phyloP scores from a whole-genome alignment of 768 basidiomycete genomes.

The Amylocystis lapponica region DNA sequence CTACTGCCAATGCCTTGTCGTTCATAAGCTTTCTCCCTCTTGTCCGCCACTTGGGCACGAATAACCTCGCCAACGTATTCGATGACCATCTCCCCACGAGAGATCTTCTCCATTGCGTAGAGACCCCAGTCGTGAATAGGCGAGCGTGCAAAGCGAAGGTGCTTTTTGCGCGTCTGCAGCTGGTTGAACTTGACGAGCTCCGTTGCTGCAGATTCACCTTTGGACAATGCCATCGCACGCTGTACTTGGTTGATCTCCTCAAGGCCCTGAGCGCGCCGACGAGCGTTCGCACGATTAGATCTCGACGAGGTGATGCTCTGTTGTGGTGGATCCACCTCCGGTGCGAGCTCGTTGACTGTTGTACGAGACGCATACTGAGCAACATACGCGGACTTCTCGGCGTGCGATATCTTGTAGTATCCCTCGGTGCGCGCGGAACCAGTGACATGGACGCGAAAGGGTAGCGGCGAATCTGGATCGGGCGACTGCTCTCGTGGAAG shows the following conservation, averaged over 20 bases:
- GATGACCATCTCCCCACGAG: conserved; percentile 96
- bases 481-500: conserved; percentile 14
- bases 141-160: conserved; percentile 88
- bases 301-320: conserved; percentile 69
- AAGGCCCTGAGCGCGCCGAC: conserved; percentile 85
- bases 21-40: conserved; percentile 95
- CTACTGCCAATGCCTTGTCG: conserved; percentile 96
- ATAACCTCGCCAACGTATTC: conserved; percentile 99
- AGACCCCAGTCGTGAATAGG: conserved; percentile 99
- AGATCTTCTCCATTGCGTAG: conserved; percentile 96
- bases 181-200: conserved; percentile 98
- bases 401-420: conserved; percentile 90
- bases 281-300: conserved; percentile 88
- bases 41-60: conserved; percentile 91
- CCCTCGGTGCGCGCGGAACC: conserved; percentile 93
- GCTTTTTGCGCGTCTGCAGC: conserved; percentile 96
- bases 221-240: conserved; percentile 67
- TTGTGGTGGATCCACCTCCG: conserved; percentile 40
- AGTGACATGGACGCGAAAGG: conserved; percentile 72
- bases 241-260: conserved; percentile 95
- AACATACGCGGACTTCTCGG: conserved; percentile 88
- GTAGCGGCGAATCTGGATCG: conserved; percentile 36
- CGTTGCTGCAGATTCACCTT: conserved; percentile 64
- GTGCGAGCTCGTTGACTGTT: conserved; percentile 33
- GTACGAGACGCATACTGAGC: conserved; percentile 77